These are phyloP conservation scores for Laetiporus sulphureus DNA, from an alignment of 1,284 basidiomycete species.

Conservation along the genomic window DNA sequence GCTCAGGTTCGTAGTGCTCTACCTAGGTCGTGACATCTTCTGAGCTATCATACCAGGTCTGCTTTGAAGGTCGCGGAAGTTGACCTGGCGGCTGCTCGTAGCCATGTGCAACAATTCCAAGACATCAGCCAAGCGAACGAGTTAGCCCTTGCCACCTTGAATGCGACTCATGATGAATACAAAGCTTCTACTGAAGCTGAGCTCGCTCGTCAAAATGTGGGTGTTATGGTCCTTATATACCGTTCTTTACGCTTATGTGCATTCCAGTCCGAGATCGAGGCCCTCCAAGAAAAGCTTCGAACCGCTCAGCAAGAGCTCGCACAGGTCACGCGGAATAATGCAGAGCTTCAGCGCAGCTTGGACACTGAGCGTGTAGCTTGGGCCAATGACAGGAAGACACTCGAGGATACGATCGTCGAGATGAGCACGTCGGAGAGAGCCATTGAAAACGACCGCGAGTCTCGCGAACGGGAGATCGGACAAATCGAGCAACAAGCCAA, in stretches of 20 bases:
- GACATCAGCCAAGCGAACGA: constrained; percentile 81
- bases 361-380: constrained; percentile 64
- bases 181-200: constrained; percentile 62
- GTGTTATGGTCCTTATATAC: constrained; percentile 12
- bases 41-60: constrained; percentile 37
- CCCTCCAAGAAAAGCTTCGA: constrained; percentile 57
- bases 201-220: constrained; percentile 60
- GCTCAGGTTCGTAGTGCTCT: constrained; percentile 48
- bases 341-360: constrained; percentile 56
- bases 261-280: constrained; percentile 57
- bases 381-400: constrained; percentile 70
- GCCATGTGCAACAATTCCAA: constrained; percentile 78
- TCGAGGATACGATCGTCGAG: constrained; percentile 75
- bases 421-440: constrained; percentile 63
- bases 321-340: constrained; percentile 42
- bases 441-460: constrained; percentile 54
- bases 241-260: background rate
- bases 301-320: constrained; percentile 51
- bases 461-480: constrained; percentile 59
- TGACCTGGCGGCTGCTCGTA: constrained; percentile 62
- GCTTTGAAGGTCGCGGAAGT: constrained; percentile 70
- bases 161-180: constrained; percentile 74
- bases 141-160: constrained; percentile 63
- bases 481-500: too few species aligned
- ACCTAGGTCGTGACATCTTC: background rate